These are phyloP conservation scores for Claviceps spartinae DNA, from an alignment of 2,329 filamentous ascomycete species.

Conservation along the genomic window DNA sequence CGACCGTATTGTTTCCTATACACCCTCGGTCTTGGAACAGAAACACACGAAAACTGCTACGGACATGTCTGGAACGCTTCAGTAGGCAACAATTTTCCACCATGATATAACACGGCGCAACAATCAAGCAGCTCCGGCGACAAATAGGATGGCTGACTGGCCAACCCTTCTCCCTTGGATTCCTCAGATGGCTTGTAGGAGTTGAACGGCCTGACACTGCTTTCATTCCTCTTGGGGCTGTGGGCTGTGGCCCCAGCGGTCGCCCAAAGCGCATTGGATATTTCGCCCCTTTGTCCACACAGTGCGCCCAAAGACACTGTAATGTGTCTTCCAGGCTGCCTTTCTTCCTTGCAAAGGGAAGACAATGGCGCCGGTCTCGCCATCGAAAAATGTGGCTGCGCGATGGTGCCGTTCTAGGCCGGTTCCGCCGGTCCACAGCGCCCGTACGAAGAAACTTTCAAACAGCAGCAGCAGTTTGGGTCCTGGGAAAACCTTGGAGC, in stretches of 20 bases:
- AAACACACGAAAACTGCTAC: too few species aligned
- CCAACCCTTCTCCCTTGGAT: too few species aligned
- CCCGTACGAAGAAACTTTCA: too few species aligned
- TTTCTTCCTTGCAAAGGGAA: not conserved
- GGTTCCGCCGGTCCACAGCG: not conserved
- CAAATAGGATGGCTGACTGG: too few species aligned
- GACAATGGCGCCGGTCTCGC: not conserved
- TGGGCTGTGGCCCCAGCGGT: not conserved
- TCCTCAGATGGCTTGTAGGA: too few species aligned
- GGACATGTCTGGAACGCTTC: too few species aligned
- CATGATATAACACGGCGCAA: too few species aligned
- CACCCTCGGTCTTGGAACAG: not conserved
- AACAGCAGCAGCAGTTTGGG: too few species aligned
- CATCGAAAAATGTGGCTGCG: not conserved
- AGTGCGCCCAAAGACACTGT: not conserved
- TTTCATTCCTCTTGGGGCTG: not conserved
- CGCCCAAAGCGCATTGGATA: not conserved
- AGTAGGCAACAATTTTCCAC: too few species aligned
- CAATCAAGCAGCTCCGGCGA: too few species aligned
- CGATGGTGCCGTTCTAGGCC: not conserved
- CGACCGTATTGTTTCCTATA: not conserved
- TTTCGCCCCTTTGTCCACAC: not conserved
- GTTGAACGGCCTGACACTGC: not conserved
- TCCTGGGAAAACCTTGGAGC: too few species aligned
- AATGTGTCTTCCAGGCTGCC: not conserved